Conservation (phyloP, 148 eudicot genomes). For the Chenopodium formosanum region DNA sequence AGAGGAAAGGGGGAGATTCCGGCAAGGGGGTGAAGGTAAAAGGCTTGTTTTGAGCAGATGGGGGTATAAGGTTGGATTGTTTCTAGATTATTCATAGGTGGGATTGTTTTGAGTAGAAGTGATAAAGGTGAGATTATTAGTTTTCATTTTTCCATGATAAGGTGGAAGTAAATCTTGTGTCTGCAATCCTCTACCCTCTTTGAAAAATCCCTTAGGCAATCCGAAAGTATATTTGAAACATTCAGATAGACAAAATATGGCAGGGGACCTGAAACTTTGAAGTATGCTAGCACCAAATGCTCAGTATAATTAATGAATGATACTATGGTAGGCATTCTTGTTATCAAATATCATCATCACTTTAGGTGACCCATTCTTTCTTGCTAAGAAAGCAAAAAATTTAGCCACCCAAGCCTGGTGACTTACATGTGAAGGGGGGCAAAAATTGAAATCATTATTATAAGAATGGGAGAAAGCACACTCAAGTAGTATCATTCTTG, state of each 20-base stretch:
- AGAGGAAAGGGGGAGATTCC: no score
- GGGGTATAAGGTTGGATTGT: no score
- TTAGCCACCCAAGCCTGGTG: no score
- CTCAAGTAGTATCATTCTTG: no score
- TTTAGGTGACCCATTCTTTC: background rate
- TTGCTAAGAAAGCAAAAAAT: background rate
- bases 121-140: no score
- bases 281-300: background rate
- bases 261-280: background rate
- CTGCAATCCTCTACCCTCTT: background rate
- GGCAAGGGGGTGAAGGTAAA: no score
- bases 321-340: background rate
- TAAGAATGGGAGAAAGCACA: no score
- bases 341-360: background rate
- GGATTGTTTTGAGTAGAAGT: no score
- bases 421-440: no score
- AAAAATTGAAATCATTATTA: no score
- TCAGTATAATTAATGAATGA: background rate
- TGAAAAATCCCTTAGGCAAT: background rate
- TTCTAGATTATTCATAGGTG: no score
- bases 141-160: background rate
- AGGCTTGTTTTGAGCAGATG: no score
- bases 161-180: background rate
- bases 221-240: background rate
- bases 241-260: background rate